phyloP scores from a whole-genome alignment of 345 rosid genomes.

The Salix dunnii region DNA sequence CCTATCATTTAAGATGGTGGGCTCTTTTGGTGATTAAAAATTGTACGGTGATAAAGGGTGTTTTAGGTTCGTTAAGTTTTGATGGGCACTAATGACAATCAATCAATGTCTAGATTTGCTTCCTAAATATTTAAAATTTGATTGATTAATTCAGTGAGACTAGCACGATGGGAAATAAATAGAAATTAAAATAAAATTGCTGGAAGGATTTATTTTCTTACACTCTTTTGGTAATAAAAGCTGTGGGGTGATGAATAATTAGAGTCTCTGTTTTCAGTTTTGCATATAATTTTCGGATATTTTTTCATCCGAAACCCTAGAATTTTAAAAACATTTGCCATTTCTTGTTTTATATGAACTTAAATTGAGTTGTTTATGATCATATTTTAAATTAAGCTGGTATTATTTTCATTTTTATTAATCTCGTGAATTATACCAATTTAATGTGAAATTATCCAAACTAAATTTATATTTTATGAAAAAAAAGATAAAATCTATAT shows the following conservation, averaged over 20 bases:
- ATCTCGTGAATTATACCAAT: too few species aligned
- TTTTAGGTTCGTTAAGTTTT: background rate
- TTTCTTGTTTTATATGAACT: too few species aligned
- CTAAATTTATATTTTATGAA: too few species aligned
- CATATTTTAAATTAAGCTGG: too few species aligned
- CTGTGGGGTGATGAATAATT: background rate
- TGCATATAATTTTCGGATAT: too few species aligned
- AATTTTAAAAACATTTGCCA: too few species aligned
- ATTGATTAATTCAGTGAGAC: background rate
- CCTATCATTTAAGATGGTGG: background rate
- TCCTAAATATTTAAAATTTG: background rate
- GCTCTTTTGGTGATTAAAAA: constrained; percentile 1
- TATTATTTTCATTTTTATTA: too few species aligned
- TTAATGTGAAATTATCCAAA: too few species aligned
- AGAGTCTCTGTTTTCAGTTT: too few species aligned
- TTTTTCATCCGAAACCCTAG: too few species aligned
- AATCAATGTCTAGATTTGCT: background rate
- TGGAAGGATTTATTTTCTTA: background rate
- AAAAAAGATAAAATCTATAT: too few species aligned
- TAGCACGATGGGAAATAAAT: background rate
- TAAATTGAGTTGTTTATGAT: too few species aligned
- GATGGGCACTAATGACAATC: background rate
- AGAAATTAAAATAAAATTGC: background rate
- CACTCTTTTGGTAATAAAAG: background rate
- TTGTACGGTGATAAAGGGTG: constrained; percentile 2